phyloP scores from a whole-genome alignment of 2,329 filamentous ascomycete genomes.

The Curvularia sp. region DNA sequence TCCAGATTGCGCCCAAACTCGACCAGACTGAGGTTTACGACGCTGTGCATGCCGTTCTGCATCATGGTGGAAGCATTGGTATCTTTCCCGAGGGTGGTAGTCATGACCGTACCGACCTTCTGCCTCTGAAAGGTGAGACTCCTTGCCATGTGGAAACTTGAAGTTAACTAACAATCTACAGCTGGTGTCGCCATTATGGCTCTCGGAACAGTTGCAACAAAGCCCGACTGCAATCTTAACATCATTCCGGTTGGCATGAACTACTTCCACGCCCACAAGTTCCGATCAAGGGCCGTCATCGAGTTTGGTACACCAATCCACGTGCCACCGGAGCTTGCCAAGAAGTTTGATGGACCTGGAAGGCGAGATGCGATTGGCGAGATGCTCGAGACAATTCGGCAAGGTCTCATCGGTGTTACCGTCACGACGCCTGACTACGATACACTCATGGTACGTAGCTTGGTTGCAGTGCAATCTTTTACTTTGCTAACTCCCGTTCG shows the following conservation, averaged over 20 bases:
- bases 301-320: conserved; percentile 93
- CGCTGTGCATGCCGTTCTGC: conserved; percentile 84
- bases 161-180: conserved; percentile 41
- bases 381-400: conserved; percentile 84
- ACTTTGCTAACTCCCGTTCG: conserved; percentile 36
- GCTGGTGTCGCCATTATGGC: conserved; percentile 98
- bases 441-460: conserved; percentile 76
- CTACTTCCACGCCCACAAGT: conserved; percentile 99
- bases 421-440: conserved; percentile 94
- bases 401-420: conserved; percentile 84
- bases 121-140: conserved; percentile 73
- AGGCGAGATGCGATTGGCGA: conserved; percentile 81
- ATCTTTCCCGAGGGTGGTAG: conserved; percentile 98
- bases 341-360: conserved; percentile 79
- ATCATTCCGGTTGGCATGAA: conserved; percentile 99
- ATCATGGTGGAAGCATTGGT: conserved; percentile 84
- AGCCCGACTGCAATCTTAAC: conserved; percentile 86
- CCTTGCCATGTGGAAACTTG: background rate
- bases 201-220: conserved; percentile 82
- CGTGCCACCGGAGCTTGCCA: conserved; percentile 79
- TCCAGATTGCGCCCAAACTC: conserved; percentile 88
- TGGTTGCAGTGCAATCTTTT: too few relatives aligned
- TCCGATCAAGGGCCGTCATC: conserved; percentile 91
- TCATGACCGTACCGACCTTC: conserved; percentile 88
- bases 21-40: conserved; percentile 95